Conservation (phyloP, 331 rosid genomes). For the Telfairia occidentalis region DNA sequence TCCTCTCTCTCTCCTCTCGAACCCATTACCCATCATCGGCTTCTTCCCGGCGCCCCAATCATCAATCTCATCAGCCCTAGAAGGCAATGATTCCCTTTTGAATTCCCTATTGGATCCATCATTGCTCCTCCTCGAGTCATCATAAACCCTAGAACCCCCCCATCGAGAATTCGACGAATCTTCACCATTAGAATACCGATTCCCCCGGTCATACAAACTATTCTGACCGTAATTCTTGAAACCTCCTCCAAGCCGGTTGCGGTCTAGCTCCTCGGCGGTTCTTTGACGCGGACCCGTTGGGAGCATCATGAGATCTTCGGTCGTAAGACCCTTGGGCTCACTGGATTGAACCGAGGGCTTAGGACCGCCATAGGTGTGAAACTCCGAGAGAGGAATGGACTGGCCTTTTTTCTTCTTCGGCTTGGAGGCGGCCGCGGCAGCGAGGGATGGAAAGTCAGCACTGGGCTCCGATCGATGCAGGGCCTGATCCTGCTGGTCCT, state of each 20-base stretch:
- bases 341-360: conserved; percentile 20
- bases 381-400: conserved; percentile 49
- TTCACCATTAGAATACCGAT: conserved; percentile 33
- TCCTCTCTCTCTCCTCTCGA: conserved; percentile 48
- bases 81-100: conserved; percentile 43
- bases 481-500: neutral
- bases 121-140: conserved; percentile 34
- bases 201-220: conserved; percentile 24
- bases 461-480: conserved; percentile 22
- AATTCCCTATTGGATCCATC: conserved; percentile 43
- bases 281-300: conserved; percentile 88
- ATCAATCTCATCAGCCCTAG: conserved; percentile 77
- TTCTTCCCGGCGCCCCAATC: conserved; percentile 78
- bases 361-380: conserved; percentile 36
- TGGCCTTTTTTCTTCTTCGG: conserved; percentile 86
- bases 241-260: conserved; percentile 56
- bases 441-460: conserved; percentile 73
- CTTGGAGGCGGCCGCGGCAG: conserved; percentile 63
- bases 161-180: conserved; percentile 57
- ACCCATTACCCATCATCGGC: conserved; percentile 34
- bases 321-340: conserved; percentile 14
- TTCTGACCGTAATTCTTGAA: conserved; percentile 38
- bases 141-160: conserved; percentile 82
- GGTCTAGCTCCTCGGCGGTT: conserved; percentile 72
- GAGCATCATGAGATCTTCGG: conserved; percentile 43